Evolutionary conservation across 345 rosid genomes (phyloP).

Genomic region (Linum lewisii): DNA sequence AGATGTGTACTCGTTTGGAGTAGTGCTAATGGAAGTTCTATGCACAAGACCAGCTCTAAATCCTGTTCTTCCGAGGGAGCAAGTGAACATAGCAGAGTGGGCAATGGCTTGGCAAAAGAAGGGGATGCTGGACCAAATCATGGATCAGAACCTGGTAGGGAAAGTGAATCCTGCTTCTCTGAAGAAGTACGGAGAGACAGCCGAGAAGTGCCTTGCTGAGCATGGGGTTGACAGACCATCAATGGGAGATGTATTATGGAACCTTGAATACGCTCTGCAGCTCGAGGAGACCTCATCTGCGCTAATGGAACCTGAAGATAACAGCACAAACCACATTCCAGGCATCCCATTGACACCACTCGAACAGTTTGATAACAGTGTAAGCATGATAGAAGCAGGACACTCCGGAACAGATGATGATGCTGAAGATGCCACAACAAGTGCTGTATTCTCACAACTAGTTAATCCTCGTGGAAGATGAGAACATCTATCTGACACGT

Average conservation of each 20-base stretch:
- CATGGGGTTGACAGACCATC: constrained; percentile 89
- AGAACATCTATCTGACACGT: constrained; percentile 1
- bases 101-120: constrained; percentile 96
- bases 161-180: constrained; percentile 86
- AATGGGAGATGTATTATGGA: constrained; percentile 99
- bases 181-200: constrained; percentile 91
- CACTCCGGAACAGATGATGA: constrained; percentile 64
- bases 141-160: constrained; percentile 76
- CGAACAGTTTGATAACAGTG: constrained; percentile 83
- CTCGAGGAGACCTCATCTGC: constrained; percentile 82
- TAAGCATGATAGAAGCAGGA: constrained; percentile 53
- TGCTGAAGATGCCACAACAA: constrained; percentile 74
- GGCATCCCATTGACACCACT: constrained; percentile 78
- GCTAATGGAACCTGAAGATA: constrained; percentile 85
- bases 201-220: constrained; percentile 95
- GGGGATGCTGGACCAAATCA: constrained; percentile 90
- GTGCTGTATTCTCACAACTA: constrained; percentile 95
- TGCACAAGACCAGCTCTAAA: constrained; percentile 94
- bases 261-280: constrained; percentile 88
- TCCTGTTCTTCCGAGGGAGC: constrained; percentile 93
- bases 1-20: constrained; percentile 95
- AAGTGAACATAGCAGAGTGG: constrained; percentile 99
- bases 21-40: constrained; percentile 93
- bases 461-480: constrained; percentile 97
- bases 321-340: constrained; percentile 88